Conservation (phyloP, 257 asterid genomes). For the Henckelia pumila region DNA sequence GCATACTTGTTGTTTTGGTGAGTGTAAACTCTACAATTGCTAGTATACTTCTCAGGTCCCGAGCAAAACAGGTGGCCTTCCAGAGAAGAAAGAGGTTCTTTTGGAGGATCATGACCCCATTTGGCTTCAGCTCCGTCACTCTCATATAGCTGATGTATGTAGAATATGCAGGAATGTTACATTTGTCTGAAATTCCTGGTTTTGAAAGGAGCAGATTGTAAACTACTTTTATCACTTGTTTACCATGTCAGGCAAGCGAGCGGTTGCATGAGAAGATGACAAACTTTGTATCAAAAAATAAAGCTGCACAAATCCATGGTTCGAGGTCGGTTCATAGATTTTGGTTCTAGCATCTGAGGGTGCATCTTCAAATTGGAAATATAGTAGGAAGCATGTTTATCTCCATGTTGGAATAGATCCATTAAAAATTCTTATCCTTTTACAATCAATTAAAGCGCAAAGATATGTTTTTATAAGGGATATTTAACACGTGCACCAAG, state of each 20-base stretch:
- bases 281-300: conserved; percentile 83
- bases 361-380: not conserved
- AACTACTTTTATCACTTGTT: conserved; percentile 31
- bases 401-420: conserved; percentile 13
- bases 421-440: not conserved
- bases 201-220: conserved; percentile 13
- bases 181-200: conserved; percentile 6
- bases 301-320: conserved; percentile 98
- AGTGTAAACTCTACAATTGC: not conserved
- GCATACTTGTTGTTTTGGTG: not conserved
- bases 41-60: conserved; percentile 56
- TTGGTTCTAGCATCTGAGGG: conserved; percentile 21
- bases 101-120: conserved; percentile 98
- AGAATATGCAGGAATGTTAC: conserved; percentile 22
- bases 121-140: conserved; percentile 98
- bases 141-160: conserved; percentile 98
- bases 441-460: not conserved
- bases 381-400: conserved; percentile 12
- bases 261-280: conserved; percentile 97
- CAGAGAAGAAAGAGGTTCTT: conserved; percentile 96
- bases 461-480: conserved; percentile 2
- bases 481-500: not conserved
- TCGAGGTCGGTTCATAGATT: conserved; percentile 57
- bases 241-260: conserved; percentile 75
- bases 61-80: conserved; percentile 69